Conservation (phyloP, 2,329 filamentous ascomycete genomes). For the Monilinia aucupariae region DNA sequence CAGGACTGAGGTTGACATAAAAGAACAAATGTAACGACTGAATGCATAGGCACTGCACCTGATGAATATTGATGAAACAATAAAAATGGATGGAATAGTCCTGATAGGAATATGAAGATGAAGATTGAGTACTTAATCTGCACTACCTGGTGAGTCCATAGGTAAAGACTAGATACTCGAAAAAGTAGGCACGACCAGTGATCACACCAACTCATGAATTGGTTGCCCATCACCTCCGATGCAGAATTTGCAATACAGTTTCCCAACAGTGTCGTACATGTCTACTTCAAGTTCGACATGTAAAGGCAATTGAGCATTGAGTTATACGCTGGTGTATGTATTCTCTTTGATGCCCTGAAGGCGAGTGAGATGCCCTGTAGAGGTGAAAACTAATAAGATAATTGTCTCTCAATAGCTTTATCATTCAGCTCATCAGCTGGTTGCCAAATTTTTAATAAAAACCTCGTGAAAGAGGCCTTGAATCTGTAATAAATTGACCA, state of each 20-base stretch:
- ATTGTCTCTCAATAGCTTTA: background rate
- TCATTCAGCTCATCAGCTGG: background rate
- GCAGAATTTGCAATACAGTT: background rate
- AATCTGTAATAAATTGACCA: background rate
- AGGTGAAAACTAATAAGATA: background rate
- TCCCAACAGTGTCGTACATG: background rate
- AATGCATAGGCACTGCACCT: conserved; percentile 1
- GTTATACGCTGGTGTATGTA: background rate
- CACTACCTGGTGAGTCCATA: background rate
- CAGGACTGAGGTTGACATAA: background rate
- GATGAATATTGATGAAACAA: background rate
- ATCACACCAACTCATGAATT: background rate
- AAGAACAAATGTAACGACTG: conserved; percentile 13
- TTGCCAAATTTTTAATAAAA: background rate
- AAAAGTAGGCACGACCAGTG: conserved; percentile 18
- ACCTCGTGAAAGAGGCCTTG: background rate
- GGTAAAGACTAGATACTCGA: background rate
- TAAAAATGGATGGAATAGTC: background rate
- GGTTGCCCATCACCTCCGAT: background rate
- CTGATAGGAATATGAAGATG: conserved; percentile 3
- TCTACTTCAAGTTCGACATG: background rate
- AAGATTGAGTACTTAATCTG: background rate
- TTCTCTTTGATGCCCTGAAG: background rate
- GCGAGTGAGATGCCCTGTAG: background rate
- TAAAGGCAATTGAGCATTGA: background rate